A percentile compares a stretch with the other conserved stretches of the same genome.
Evolutionary conservation across 148 eudicot species (phyloP).

Genomic region (Suaeda aralocaspica): DNA sequence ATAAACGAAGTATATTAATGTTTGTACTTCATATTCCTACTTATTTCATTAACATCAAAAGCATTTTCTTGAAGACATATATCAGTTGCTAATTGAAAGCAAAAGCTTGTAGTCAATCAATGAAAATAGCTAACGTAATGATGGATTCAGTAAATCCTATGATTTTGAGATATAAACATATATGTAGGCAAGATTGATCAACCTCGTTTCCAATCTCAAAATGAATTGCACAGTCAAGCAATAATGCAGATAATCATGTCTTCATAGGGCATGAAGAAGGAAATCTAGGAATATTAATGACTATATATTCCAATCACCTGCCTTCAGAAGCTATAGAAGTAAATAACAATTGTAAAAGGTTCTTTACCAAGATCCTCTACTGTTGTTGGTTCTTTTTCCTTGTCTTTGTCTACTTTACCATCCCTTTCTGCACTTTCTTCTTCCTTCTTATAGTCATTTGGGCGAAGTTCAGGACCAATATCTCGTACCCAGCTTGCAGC

Average conservation of each 20-base stretch:
- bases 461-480: conserved; percentile 89
- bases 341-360: background rate
- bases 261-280: background rate
- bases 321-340: background rate
- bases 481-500: conserved; percentile 92
- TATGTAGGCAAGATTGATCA: background rate
- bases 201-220: background rate
- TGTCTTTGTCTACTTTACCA: conserved; percentile 31
- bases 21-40: no score
- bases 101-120: background rate
- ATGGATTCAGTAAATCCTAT: background rate
- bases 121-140: background rate
- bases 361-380: conserved; percentile 81
- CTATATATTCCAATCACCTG: background rate
- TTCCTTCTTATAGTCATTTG: conserved; percentile 61
- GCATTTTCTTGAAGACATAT: background rate
- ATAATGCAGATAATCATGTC: background rate
- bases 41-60: background rate
- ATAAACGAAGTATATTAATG: no score
- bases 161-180: background rate
- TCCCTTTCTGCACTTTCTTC: conserved; percentile 33
- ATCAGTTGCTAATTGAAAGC: background rate
- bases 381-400: conserved; percentile 64
- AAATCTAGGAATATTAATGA: background rate
- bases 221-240: background rate